Base-by-base conservation (phyloP, 2,329 filamentous ascomycete species). In the Aspergillus carbonarius region DNA sequence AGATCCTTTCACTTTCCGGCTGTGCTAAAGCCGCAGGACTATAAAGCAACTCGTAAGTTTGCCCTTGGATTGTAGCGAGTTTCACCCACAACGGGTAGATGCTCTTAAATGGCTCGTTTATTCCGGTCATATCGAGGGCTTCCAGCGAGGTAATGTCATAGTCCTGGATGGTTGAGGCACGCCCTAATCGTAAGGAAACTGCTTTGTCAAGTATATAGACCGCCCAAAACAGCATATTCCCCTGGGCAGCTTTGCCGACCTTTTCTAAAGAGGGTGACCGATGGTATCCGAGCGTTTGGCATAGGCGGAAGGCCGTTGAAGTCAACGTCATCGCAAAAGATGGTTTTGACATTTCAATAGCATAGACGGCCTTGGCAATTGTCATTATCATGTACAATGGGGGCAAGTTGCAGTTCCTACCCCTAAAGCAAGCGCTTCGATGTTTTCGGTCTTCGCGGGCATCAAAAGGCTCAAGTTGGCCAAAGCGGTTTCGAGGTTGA, bases 261-360 rank as follows among this genome's bases (percentile, higher is more conserved):
- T 68, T 39, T 44, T 73, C 60, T 67, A 72, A 67, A 27, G 72
- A 65, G 4, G 65, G 63, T 10, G 61, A 42, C 44, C 70, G 66
- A 67, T 88, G 86, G 60, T 85, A 87, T 3, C 86, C 86, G 4
- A 88, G 80, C 0, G 82, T 83, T 64, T 87, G 84, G 62, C 85
- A 87, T 54, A 89, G 76, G 53, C 83, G 80, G 12, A 83, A 82
- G 0, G 86, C 86, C 17, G 81, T 80, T 6, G 82, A 83, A 23
- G 81, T 82, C 17, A 89, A 74, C n/a, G 85, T 82, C 82, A 85
- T 87, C n/a, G 84, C 84, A 3, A 89, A 78, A 0, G 84, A 85
- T 0, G 85, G 84, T 39, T 85, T 83, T 3, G 85, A 86, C 13
- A 82, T 78, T 60, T 88, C 85, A 49, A 88, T 81, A 12, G 85